Conservation (phyloP, 2,329 filamentous ascomycete species). For the Talaromyces sp. region DNA sequence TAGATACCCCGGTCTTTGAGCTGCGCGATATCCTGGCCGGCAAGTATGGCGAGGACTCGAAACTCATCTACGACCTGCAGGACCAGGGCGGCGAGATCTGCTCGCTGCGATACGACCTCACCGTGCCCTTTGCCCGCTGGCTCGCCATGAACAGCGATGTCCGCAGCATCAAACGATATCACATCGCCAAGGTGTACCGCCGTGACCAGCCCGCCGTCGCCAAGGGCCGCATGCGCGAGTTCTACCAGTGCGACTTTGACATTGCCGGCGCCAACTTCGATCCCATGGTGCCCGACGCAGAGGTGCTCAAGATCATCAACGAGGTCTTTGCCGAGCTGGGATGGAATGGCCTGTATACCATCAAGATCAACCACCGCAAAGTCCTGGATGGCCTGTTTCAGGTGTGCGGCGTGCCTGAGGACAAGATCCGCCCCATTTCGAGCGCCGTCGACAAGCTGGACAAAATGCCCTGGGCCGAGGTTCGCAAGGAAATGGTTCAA, state of each 20-base stretch:
- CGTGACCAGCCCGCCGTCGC: slow-evolving; percentile 79
- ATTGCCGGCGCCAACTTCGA: slow-evolving; percentile 78
- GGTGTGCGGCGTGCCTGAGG: slow-evolving; percentile 79
- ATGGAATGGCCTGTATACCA: slow-evolving; percentile 69
- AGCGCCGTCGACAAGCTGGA: slow-evolving; percentile 95
- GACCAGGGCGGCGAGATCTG: slow-evolving; percentile 84
- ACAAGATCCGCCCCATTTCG: slow-evolving; percentile 84
- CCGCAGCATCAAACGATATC: slow-evolving; percentile 84
- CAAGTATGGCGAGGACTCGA: slow-evolving; percentile 89
- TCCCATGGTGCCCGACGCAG: slow-evolving; percentile 85
- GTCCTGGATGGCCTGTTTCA: slow-evolving; percentile 90
- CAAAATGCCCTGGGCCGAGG: slow-evolving; percentile 85
- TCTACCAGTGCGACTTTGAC: slow-evolving; percentile 97
- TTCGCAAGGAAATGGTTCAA: slow-evolving; percentile 87
- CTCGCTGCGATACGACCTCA: slow-evolving; percentile 80
- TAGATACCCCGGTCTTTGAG: slow-evolving; percentile 82
- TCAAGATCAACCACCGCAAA: slow-evolving; percentile 94
- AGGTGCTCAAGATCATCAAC: slow-evolving; percentile 75
- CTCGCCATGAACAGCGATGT: slow-evolving; percentile 84
- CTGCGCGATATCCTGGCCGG: slow-evolving; percentile 79
- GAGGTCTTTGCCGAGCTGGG: slow-evolving; percentile 80
- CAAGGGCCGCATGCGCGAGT: slow-evolving; percentile 90
- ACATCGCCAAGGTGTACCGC: slow-evolving; percentile 88
- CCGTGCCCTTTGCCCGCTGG: slow-evolving; percentile 86
- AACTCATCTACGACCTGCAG: slow-evolving; percentile 84